phyloP scores from a whole-genome alignment of 345 rosid genomes.

The Eucalyptus cloeziana region DNA sequence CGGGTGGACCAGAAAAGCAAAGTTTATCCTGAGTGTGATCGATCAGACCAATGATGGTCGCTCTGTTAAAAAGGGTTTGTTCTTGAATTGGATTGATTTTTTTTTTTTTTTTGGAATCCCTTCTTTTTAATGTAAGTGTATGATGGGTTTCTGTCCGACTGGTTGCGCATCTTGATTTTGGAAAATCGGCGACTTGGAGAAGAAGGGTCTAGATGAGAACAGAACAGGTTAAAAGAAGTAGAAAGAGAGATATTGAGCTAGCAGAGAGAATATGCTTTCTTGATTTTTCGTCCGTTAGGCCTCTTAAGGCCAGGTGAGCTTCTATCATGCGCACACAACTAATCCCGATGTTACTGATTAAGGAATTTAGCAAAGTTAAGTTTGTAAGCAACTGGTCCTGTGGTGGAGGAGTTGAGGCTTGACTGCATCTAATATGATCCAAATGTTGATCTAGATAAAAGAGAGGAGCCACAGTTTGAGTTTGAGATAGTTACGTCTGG shows the following conservation, averaged over 20 bases:
- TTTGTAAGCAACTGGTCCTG: not conserved
- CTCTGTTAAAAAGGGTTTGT: not conserved
- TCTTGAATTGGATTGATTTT: not conserved
- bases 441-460: not conserved
- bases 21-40: slow-evolving; percentile 2
- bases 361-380: not conserved
- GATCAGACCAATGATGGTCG: not conserved
- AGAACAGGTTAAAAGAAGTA: not conserved
- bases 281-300: not conserved
- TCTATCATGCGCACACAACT: not conserved
- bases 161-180: not conserved
- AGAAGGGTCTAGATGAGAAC: not conserved
- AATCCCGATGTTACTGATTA: not conserved
- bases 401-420: not conserved
- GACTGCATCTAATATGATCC: not conserved
- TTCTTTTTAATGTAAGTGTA: not conserved
- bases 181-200: not conserved
- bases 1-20: slow-evolving; percentile 12
- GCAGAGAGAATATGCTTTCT: not conserved
- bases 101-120: not conserved
- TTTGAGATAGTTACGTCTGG: not conserved
- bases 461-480: not conserved
- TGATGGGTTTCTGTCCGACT: not conserved
- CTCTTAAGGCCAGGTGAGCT: not conserved
- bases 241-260: not conserved